These are phyloP conservation scores for Ophidiomyces ophidiicola DNA, from an alignment of 2,329 filamentous ascomycete genomes.

Conservation along the genomic window DNA sequence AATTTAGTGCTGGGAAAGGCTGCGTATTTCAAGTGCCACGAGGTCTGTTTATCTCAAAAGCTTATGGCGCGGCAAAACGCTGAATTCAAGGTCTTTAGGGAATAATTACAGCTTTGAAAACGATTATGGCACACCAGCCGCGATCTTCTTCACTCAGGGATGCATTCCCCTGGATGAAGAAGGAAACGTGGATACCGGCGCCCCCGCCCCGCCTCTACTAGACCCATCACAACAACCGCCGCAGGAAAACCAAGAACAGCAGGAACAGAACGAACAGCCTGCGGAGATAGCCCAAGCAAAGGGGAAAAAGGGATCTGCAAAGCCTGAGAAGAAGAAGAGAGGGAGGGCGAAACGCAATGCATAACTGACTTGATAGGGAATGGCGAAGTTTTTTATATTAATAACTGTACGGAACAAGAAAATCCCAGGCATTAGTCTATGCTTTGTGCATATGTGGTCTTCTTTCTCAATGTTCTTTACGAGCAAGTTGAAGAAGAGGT, in stretches of 20 bases:
- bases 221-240: slow-evolving; percentile 7
- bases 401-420: too few species aligned
- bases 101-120: slow-evolving; percentile 91
- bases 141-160: slow-evolving; percentile 86
- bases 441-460: too few species aligned
- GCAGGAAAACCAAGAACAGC: neutral
- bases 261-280: neutral
- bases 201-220: slow-evolving; percentile 12
- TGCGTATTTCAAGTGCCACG: slow-evolving; percentile 90
- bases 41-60: slow-evolving; percentile 48
- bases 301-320: slow-evolving; percentile 7
- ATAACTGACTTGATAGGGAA: neutral
- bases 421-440: too few species aligned
- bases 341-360: slow-evolving; percentile 12
- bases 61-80: neutral
- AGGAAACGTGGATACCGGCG: slow-evolving; percentile 17
- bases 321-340: slow-evolving; percentile 13
- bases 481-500: too few species aligned
- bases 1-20: slow-evolving; percentile 72
- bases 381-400: neutral
- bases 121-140: slow-evolving; percentile 56
- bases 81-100: slow-evolving; percentile 41
- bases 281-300: neutral
- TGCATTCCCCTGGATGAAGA: slow-evolving; percentile 44
- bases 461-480: too few species aligned